Conservation (phyloP, 1,284 basidiomycete species). For the Rhodotorula sp. region DNA sequence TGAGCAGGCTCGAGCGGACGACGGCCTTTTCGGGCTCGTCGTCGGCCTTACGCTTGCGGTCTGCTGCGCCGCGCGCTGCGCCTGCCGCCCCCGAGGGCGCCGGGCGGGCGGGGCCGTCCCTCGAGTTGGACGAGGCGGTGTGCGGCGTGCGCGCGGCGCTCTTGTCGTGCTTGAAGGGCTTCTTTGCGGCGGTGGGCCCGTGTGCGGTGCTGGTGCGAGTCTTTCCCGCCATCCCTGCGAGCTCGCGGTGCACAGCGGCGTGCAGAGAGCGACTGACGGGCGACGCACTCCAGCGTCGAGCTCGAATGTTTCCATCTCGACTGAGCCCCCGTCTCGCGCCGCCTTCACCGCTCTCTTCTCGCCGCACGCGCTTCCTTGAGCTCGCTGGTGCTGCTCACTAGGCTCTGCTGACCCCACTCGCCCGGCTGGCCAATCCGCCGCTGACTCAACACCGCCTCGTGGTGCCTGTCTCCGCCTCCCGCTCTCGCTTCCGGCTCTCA, state of each 20-base stretch:
- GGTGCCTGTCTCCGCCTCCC: not conserved
- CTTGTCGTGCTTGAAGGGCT: conserved; percentile 31
- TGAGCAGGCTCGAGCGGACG: conserved; percentile 29
- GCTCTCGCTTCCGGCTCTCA: not conserved
- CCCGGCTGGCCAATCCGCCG: too few species aligned
- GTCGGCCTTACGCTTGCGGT: conserved; percentile 30
- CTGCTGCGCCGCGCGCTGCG: not conserved
- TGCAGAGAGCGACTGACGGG: too few species aligned
- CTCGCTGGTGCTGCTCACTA: too few species aligned
- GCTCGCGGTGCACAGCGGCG: too few species aligned
- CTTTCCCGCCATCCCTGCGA: conserved; percentile 25
- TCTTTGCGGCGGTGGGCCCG: conserved; percentile 31
- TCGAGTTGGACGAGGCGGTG: conserved; percentile 7
- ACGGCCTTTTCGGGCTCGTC: conserved; percentile 33
- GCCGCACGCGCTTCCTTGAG: too few species aligned
- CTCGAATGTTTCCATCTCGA: not conserved
- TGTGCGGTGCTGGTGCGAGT: conserved; percentile 34
- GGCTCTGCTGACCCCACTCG: too few species aligned
- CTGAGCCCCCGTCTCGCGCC: too few species aligned
- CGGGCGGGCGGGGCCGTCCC: not conserved
- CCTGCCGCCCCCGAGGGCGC: too few species aligned
- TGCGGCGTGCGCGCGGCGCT: not conserved
- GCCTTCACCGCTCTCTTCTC: too few species aligned
- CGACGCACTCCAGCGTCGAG: not conserved
- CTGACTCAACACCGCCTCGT: not conserved